Evolutionary conservation across 2,329 filamentous ascomycete species (phyloP).

Genomic region (Hypoxylon sp.): DNA sequence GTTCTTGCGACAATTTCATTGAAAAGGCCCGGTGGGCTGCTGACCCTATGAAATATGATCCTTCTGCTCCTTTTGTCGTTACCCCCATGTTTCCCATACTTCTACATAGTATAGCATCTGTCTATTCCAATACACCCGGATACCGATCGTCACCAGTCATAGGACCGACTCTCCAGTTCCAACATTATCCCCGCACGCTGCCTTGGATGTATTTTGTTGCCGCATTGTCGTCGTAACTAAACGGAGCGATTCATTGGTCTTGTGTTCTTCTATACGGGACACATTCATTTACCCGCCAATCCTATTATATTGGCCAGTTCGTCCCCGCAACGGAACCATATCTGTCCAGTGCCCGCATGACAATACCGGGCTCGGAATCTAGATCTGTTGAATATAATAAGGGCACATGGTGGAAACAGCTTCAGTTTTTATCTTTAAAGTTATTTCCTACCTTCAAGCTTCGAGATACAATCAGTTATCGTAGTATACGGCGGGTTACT

Average conservation of each 20-base stretch:
- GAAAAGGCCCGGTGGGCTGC: constrained; percentile 29
- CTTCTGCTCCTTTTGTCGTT: constrained; percentile 32
- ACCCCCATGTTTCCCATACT: constrained; percentile 5
- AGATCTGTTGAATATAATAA: constrained; percentile 38
- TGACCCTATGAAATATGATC: constrained; percentile 20
- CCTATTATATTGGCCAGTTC: constrained; percentile 34
- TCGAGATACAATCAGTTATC: constrained; percentile 21
- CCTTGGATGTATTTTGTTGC: constrained; percentile 23
- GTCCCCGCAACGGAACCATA: constrained; percentile 33
- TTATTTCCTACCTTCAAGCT: constrained; percentile 5
- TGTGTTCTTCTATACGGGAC: constrained; percentile 27
- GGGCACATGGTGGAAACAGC: constrained; percentile 20
- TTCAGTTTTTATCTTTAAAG: constrained; percentile 22
- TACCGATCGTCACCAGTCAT: constrained; percentile 10
- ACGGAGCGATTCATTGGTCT: constrained; percentile 34
- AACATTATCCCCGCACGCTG: constrained; percentile 26
- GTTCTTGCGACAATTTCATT: constrained; percentile 27
- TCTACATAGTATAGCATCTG: constrained; percentile 6
- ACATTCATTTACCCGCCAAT: constrained; percentile 41
- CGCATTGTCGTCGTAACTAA: constrained; percentile 32
- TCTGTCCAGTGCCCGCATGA: constrained; percentile 24
- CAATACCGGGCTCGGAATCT: constrained; percentile 28
- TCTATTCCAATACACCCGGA: constrained; percentile 18
- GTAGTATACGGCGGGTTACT: constrained; percentile 25
- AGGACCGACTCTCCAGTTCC: constrained; percentile 15